Conservation (phyloP, 805 yeast genomes). For the Hanseniaspora mollemarum region DNA sequence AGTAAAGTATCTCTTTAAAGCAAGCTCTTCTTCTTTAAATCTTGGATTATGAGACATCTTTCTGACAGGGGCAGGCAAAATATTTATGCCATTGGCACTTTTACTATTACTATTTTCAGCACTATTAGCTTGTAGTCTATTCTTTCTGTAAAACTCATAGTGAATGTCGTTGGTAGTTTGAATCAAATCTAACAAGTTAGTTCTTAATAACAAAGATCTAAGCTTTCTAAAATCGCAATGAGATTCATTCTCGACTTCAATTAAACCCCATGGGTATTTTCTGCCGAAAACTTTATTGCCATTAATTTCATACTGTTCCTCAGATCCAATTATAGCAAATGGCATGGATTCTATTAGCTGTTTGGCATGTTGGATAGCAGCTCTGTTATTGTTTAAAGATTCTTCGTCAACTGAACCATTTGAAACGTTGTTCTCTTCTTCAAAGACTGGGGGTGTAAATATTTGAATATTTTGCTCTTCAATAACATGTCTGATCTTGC, state of each 20-base stretch:
- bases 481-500: constrained; percentile 68
- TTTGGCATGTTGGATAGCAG: constrained; percentile 68
- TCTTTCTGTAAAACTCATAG: constrained; percentile 65
- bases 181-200: constrained; percentile 72
- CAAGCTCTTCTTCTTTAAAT: constrained; percentile 92
- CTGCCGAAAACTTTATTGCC: constrained; percentile 64
- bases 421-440: constrained; percentile 13
- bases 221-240: constrained; percentile 79
- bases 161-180: constrained; percentile 70
- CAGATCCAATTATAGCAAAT: constrained; percentile 71
- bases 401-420: constrained; percentile 16
- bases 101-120: constrained; percentile 27
- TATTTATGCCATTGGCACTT: constrained; percentile 23
- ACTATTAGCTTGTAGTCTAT: constrained; percentile 48
- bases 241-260: constrained; percentile 73
- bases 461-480: constrained; percentile 74
- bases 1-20: constrained; percentile 84
- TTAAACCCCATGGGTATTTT: constrained; percentile 83
- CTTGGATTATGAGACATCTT: constrained; percentile 67
- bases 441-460: constrained; percentile 55
- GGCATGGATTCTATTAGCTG: constrained; percentile 78
- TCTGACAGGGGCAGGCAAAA: constrained; percentile 37
- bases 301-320: constrained; percentile 52
- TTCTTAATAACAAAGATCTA: constrained; percentile 65
- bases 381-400: constrained; percentile 23